Evolutionary conservation across 805 yeast genomes (phyloP).

Genomic region (Myxozyma monticola): DNA sequence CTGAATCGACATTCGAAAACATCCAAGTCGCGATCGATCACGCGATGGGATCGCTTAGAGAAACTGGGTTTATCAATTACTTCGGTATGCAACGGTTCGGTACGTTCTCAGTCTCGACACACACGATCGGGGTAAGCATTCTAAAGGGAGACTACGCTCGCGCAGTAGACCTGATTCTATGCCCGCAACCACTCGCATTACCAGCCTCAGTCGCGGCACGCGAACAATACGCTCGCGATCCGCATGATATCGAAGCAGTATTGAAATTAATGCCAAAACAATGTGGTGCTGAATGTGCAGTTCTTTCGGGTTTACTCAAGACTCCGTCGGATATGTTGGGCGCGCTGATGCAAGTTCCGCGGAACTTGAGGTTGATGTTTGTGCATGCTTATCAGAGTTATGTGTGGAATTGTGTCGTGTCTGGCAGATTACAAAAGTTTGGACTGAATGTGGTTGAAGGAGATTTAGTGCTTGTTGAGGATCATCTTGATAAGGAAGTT

Average conservation of each 20-base stretch:
- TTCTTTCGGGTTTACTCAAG: conserved; percentile 61
- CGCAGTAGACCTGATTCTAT: conserved; percentile 74
- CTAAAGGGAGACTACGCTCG: conserved; percentile 73
- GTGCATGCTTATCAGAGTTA: conserved; percentile 97
- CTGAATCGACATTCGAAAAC: conserved; percentile 34
- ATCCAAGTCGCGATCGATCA: conserved; percentile 50
- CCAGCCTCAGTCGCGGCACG: conserved; percentile 62
- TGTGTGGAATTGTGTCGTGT: conserved; percentile 87
- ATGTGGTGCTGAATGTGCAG: conserved; percentile 79
- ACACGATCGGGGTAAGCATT: conserved; percentile 72
- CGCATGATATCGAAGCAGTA: conserved; percentile 66
- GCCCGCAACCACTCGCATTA: conserved; percentile 76
- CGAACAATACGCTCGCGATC: conserved; percentile 17
- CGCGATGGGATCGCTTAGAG: conserved; percentile 58
- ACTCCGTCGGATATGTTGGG: conserved; percentile 63
- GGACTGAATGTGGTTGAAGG: conserved; percentile 76
- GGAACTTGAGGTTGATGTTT: conserved; percentile 90
- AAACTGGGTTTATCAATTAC: conserved; percentile 84
- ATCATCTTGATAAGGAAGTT: conserved; percentile 23
- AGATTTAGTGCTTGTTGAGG: conserved; percentile 62
- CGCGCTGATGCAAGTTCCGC: conserved; percentile 85
- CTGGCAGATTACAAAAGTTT: conserved; percentile 67
- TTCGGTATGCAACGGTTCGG: conserved; percentile 99
- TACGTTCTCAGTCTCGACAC: conserved; percentile 90
- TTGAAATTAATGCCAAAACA: conserved; percentile 79